Evolutionary conservation across 208 protist species (phyloP), one percentile per base, ranked within the genome.

Genomic region (Trypanosoma cruzi): DNA sequence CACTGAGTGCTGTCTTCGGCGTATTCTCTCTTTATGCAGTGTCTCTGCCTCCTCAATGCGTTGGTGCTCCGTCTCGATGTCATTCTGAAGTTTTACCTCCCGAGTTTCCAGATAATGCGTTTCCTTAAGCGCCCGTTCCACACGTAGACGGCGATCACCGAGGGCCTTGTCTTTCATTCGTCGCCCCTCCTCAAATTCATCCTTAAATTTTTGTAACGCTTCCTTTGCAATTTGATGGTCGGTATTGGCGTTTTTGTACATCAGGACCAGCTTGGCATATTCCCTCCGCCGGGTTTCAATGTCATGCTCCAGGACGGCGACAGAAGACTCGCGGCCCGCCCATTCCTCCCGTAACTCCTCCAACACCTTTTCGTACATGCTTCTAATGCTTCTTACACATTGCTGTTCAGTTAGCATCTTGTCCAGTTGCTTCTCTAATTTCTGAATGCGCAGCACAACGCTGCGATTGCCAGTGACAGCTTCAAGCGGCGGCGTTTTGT

Each of bases 381-480:
- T 86, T 31, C 81, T 54, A 28, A 99, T 91, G 14, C 72, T 71
- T 28, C 79, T 62, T 4, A 94, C 88, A 49, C 87, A 86, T 61
- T 93, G 87, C 78, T 96, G 97, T 79, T 97, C 88, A 28, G 81
- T 82, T 37, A 98, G 85, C 0, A 95, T 75, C 13, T 94, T 90
- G 70, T 99, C 89, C 0, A 99, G 74, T 31, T 77, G 70, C 42
- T 95, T 96, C 75, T 99, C 97, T 4, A 99, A 77, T 16, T 72
- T 81, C 37, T 95, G 80, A 54, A 98, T 96, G 44, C 95, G 82
- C 46, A 92, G 77, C 14, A 81, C 82, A 14, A 93, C 62, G n/a
- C 85, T 72, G 2, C 64, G 55, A 46, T 84, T 88, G 13, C 82
- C 83, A 1, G 71, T 65, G 40, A 79, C 40, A 0, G 54, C 22